phyloP scores from a whole-genome alignment of 2,329 filamentous ascomycete species.

The Monosporascus sp. region DNA sequence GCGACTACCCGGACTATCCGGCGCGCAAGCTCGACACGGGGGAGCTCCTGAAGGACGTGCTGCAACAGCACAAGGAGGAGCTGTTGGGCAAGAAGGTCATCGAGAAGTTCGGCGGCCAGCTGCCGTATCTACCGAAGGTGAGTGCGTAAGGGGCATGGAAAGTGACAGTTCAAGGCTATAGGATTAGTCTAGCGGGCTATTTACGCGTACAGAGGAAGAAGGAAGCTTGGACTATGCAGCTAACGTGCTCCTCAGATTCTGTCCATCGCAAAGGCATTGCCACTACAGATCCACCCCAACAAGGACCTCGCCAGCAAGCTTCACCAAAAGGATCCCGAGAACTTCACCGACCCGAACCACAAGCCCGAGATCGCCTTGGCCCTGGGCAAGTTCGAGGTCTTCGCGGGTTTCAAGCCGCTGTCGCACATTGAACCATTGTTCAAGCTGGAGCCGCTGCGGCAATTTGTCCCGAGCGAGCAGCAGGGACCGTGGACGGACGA shows the following conservation, averaged over 20 bases:
- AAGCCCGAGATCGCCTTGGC: constrained; percentile 77
- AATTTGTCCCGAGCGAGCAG: constrained; percentile 36
- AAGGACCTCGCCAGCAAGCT: constrained; percentile 60
- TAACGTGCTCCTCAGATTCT: constrained; percentile 43
- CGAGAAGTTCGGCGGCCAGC: constrained; percentile 55
- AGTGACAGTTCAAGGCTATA: no score
- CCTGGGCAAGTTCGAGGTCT: constrained; percentile 66
- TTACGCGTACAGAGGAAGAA: not conserved
- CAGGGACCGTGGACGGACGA: constrained; percentile 47
- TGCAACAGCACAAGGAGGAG: constrained; percentile 55
- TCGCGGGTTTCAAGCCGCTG: constrained; percentile 68
- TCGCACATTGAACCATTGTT: constrained; percentile 54
- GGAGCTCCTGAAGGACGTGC: constrained; percentile 58
- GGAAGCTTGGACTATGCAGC: no score
- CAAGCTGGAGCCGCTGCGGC: constrained; percentile 46
- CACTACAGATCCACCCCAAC: constrained; percentile 70
- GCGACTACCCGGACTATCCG: constrained; percentile 67
- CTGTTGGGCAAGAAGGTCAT: constrained; percentile 59
- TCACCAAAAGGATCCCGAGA: constrained; percentile 56
- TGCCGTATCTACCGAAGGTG: constrained; percentile 69
- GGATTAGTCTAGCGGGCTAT: no score
- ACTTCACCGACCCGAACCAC: constrained; percentile 69
- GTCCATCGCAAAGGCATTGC: constrained; percentile 69
- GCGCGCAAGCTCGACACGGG: constrained; percentile 58
- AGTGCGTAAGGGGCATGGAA: not conserved